These are phyloP conservation scores for Grosmannia clavigera DNA, from an alignment of 2,329 filamentous ascomycete species.

Conservation along the genomic window DNA sequence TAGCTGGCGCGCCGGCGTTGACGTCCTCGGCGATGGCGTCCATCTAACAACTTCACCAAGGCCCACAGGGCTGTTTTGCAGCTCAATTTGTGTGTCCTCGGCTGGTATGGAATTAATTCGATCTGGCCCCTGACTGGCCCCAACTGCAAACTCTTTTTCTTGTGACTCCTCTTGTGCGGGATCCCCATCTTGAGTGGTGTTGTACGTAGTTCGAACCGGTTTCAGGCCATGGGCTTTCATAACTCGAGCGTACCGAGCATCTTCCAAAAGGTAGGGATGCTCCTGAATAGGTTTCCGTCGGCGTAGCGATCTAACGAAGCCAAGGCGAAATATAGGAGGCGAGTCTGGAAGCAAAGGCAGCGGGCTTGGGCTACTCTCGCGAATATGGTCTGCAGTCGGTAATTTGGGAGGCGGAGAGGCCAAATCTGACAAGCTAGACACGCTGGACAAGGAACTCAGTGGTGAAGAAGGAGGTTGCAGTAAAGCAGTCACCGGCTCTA, in stretches of 20 bases:
- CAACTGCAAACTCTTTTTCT: constrained; percentile 35
- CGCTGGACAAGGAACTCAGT: constrained; percentile 4
- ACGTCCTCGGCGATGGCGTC: constrained; percentile 18
- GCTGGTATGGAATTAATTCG: not conserved
- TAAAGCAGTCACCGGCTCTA: not conserved
- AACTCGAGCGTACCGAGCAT: constrained; percentile 37
- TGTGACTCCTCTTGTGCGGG: constrained; percentile 29
- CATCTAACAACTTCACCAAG: not conserved
- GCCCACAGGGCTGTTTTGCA: constrained; percentile 2
- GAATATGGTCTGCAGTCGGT: not conserved
- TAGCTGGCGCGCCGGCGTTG: constrained; percentile 12
- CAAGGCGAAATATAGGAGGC: constrained; percentile 14
- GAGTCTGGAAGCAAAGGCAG: constrained; percentile 6
- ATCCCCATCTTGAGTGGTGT: constrained; percentile 15
- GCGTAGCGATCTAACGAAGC: constrained; percentile 37
- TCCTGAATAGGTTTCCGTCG: constrained; percentile 49
- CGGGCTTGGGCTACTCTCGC: not conserved
- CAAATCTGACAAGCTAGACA: not conserved
- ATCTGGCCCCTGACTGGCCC: constrained; percentile 18
- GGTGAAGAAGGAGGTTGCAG: constrained; percentile 6
- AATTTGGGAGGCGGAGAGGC: not conserved
- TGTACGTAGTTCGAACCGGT: constrained; percentile 31
- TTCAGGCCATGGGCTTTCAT: constrained; percentile 43
- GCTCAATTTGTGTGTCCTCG: constrained; percentile 1
- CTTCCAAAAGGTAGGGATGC: constrained; percentile 46